Evolutionary conservation across 495 filamentous ascomycete genomes (phyloP).

Genomic region (Jackrogersella minutella): DNA sequence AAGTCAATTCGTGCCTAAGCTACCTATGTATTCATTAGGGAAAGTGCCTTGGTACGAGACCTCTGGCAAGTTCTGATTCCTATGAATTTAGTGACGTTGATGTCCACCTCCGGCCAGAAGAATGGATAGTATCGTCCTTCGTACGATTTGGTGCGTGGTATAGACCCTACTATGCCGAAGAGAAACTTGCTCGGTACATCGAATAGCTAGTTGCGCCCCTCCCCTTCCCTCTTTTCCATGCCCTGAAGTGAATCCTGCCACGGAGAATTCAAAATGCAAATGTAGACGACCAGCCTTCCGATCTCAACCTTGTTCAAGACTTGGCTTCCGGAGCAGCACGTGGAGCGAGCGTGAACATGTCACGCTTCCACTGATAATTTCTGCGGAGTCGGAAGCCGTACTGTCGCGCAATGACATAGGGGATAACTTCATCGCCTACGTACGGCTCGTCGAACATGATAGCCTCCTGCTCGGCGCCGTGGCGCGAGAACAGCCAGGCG

Average conservation of each 20-base stretch:
- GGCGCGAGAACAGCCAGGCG: conserved; percentile 60
- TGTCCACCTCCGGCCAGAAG: no score
- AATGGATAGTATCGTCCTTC: no score
- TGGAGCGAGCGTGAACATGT: not conserved
- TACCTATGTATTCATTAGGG: not conserved
- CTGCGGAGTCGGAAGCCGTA: conserved; percentile 7
- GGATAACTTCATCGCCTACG: not conserved
- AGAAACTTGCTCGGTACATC: not conserved
- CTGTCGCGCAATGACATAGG: not conserved
- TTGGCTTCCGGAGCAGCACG: not conserved
- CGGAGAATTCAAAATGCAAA: not conserved
- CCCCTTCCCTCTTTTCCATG: not conserved
- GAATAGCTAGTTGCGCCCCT: not conserved
- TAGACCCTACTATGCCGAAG: not conserved
- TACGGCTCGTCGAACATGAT: conserved; percentile 65
- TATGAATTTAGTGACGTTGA: no score
- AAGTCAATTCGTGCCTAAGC: not conserved
- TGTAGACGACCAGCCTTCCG: not conserved
- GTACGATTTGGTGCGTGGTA: no score
- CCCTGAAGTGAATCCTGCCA: conserved; percentile 1
- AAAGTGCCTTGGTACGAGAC: not conserved
- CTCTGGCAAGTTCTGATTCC: no score
- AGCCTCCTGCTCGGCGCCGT: conserved; percentile 34
- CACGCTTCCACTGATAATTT: not conserved
- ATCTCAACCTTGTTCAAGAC: not conserved